phyloP scores from a whole-genome alignment of 2,329 filamentous ascomycete species.

The Microdochium paspali region DNA sequence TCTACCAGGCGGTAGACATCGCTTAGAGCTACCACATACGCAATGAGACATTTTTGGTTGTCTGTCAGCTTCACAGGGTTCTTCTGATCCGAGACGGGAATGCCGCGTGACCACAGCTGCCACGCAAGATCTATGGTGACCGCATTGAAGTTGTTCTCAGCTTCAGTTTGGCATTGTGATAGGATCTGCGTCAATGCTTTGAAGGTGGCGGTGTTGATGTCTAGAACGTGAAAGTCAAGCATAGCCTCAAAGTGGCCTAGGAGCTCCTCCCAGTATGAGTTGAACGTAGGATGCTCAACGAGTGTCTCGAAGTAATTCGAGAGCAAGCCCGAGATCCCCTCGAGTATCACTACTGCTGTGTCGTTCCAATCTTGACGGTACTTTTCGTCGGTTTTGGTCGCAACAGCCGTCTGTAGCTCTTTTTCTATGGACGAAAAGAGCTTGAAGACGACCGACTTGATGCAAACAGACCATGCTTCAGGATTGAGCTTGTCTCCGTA shows the following conservation, averaged over 20 bases:
- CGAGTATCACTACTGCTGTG: slow-evolving; percentile 65
- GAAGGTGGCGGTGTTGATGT: slow-evolving; percentile 63
- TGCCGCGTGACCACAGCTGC: slow-evolving; percentile 58
- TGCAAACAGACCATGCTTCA: slow-evolving; percentile 74
- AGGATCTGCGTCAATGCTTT: slow-evolving; percentile 57
- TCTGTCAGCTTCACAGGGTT: slow-evolving; percentile 38
- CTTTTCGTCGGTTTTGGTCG: slow-evolving; percentile 27
- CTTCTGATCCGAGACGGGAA: slow-evolving; percentile 40
- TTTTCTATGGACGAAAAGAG: slow-evolving; percentile 63
- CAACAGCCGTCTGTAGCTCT: slow-evolving; percentile 33
- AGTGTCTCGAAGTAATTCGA: slow-evolving; percentile 69
- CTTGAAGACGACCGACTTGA: slow-evolving; percentile 71
- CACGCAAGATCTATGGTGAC: slow-evolving; percentile 53
- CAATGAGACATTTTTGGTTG: slow-evolving; percentile 75
- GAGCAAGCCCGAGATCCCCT: slow-evolving; percentile 63
- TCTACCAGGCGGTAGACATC: slow-evolving; percentile 73
- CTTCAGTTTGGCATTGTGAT: slow-evolving; percentile 34
- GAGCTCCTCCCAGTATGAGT: slow-evolving; percentile 66
- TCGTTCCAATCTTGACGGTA: slow-evolving; percentile 56
- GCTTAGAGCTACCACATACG: slow-evolving; percentile 69
- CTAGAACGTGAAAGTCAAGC: slow-evolving; percentile 53
- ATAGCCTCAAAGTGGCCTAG: slow-evolving; percentile 58
- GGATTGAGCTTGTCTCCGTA: slow-evolving; percentile 73
- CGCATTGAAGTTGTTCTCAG: slow-evolving; percentile 33
- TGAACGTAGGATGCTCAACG: slow-evolving; percentile 55